Conservation (phyloP, 2,329 filamentous ascomycete genomes). For the Sporothrix brasiliensis region DNA sequence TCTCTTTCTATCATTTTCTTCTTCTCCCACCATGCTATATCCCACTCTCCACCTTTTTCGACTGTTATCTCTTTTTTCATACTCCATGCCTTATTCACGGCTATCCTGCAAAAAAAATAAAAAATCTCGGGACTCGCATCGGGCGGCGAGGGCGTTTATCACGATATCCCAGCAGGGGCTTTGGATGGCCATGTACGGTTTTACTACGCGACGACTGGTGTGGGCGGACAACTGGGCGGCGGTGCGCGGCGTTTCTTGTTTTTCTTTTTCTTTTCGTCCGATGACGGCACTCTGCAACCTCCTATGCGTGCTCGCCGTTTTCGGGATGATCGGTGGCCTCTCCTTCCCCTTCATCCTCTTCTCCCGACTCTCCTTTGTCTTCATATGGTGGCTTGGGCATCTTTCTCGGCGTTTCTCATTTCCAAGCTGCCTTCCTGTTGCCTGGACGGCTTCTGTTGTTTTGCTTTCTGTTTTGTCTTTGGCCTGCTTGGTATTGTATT, state of each 20-base stretch:
- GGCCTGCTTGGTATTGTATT: not conserved
- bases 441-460: conserved; percentile 1
- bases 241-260: conserved; percentile 30
- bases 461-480: not conserved
- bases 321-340: not conserved
- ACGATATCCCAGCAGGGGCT: conserved; percentile 15
- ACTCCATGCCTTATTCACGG: not conserved
- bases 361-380: conserved; percentile 13
- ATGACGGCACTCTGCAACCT: not conserved
- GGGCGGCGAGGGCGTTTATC: not conserved
- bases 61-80: not conserved
- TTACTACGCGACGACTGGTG: conserved; percentile 17
- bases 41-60: not conserved
- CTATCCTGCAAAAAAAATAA: not conserved
- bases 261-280: not conserved
- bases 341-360: not conserved
- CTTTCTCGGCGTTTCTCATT: conserved; percentile 23
- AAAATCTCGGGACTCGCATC: not conserved
- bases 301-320: not conserved
- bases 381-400: conserved; percentile 25
- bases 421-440: not conserved
- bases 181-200: conserved; percentile 8
- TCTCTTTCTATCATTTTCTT: not conserved
- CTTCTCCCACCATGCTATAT: not conserved
- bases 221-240: conserved; percentile 16